These are phyloP conservation scores for Candida endomychidarum DNA, from an alignment of 805 yeast genomes.

Conservation along the genomic window DNA sequence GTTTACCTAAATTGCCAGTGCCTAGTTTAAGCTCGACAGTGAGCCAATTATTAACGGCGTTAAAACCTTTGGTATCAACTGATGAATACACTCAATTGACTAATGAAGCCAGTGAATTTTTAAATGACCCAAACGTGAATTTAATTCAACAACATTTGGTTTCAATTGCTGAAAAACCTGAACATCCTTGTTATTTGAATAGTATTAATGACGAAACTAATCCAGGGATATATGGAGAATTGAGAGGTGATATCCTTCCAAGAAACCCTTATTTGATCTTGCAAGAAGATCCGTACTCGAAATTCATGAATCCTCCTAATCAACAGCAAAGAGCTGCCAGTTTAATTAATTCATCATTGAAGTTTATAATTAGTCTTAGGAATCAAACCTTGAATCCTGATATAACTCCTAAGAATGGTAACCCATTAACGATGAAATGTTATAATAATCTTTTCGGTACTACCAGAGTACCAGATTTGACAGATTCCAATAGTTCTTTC, in stretches of 20 bases:
- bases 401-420: constrained; percentile 47
- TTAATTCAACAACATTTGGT: constrained; percentile 55
- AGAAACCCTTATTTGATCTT: constrained; percentile 74
- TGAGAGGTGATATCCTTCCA: constrained; percentile 67
- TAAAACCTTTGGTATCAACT: constrained; percentile 57
- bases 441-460: constrained; percentile 69
- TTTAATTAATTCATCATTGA: constrained; percentile 61
- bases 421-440: constrained; percentile 65
- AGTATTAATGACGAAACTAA: constrained; percentile 48
- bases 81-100: constrained; percentile 51
- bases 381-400: constrained; percentile 57
- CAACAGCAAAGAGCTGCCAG: constrained; percentile 71
- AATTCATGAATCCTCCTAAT: constrained; percentile 54
- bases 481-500: constrained; percentile 15
- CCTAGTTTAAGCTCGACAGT: constrained; percentile 55
- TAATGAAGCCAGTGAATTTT: constrained; percentile 45
- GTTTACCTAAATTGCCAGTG: constrained; percentile 60
- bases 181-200: constrained; percentile 52
- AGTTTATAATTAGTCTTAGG: constrained; percentile 62
- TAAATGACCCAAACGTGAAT: constrained; percentile 39
- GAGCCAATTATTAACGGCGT: constrained; percentile 51
- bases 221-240: constrained; percentile 61
- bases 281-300: constrained; percentile 70
- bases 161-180: constrained; percentile 42
- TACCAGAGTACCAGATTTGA: constrained; percentile 47